Evolutionary conservation across 2,329 filamentous ascomycete species (phyloP), one percentile per base, ranked within the genome.

Genomic region (Davidsoniella eucalypti): DNA sequence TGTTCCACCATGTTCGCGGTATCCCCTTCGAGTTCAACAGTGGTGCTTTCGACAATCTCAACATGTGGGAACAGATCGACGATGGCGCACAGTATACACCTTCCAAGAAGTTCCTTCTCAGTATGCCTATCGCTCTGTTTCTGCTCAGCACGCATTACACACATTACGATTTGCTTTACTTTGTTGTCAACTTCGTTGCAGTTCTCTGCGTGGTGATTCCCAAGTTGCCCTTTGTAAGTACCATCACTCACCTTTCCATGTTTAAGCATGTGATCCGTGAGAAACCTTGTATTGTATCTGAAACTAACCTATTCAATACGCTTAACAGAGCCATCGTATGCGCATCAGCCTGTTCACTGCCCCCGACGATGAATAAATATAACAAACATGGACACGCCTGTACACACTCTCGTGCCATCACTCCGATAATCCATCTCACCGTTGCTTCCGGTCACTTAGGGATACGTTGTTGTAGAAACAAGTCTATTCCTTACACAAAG

Each of bases 41-140:
- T 51, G 92, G 92, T 53, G 92, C 92, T 58, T 98, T 96, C 67
- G 92, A 98, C 73, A 96, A 98, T 66, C 75, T 98, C 62, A 98
- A 96, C 70, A 96, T 98, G 92, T 98, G 92, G 92, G 92, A 98
- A 71, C 92, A 98, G 69, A 98, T 98, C 65, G 92, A 98, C 71
- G 93, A 96, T 61, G 92, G 92, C 44, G 92, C 92, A 59, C 92
- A 98, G 66, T 98, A 96, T 70, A 98, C 92, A 1, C 92, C 92
- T 3, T 86, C 92, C 57, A 98, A 98, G 74, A 98, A 98, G 67
- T 98, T 98, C 62, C 73, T 98, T 53, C 80, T 96, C 59, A 87
- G 83, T 60, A 90, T 96, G 33, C 92, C 92, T 38, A 94, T 98
- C 59, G 76, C 88, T 56, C 75, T 98, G 56, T 98, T 98, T 65